phyloP scores from a whole-genome alignment of 2,329 filamentous ascomycete genomes.

The Aspergillus sp. region DNA sequence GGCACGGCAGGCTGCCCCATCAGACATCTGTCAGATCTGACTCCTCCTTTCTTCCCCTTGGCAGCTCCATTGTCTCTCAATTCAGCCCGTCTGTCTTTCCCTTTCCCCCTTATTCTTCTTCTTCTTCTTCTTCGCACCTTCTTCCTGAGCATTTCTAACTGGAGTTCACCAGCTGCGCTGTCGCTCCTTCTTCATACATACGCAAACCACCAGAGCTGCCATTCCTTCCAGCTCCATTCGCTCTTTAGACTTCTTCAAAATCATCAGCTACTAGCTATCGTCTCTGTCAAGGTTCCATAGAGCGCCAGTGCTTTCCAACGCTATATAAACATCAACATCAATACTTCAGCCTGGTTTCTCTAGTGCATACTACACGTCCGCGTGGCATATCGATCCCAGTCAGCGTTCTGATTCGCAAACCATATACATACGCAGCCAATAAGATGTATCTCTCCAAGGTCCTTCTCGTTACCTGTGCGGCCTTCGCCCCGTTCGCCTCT shows the following conservation, averaged over 20 bases:
- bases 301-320: not conserved
- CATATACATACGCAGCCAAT: constrained; percentile 7
- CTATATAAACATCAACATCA: not conserved
- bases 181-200: too few species aligned
- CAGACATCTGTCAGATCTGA: not conserved
- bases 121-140: constrained; percentile 22
- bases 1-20: not conserved
- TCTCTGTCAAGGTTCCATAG: not conserved
- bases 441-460: constrained; percentile 40
- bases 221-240: constrained; percentile 39
- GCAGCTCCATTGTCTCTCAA: not conserved
- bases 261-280: not conserved
- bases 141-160: constrained; percentile 10
- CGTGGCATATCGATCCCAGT: not conserved
- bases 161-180: too few species aligned
- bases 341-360: not conserved
- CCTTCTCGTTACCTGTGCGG: constrained; percentile 32
- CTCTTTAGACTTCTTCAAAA: constrained; percentile 18
- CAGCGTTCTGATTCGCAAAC: not conserved
- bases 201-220: constrained; percentile 32
- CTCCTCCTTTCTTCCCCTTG: not conserved
- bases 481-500: constrained; percentile 32
- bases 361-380: not conserved
- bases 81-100: constrained; percentile 3
- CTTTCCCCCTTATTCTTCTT: not conserved